phyloP scores from a whole-genome alignment of 495 filamentous ascomycete species.

The Penicillium verhagenii region DNA sequence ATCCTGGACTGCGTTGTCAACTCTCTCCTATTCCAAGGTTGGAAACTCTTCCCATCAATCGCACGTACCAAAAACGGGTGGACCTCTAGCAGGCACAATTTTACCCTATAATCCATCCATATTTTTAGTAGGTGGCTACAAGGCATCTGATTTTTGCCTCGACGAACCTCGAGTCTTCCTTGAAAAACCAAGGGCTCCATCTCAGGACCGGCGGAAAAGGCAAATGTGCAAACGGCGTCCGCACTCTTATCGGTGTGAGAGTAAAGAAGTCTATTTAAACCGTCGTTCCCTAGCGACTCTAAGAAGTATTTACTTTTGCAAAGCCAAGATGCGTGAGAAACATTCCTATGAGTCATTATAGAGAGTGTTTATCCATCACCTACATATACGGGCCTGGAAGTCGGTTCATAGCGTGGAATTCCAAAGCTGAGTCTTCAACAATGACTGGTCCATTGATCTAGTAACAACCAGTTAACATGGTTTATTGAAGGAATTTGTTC shows the following conservation, averaged over 20 bases:
- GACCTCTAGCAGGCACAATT: constrained; percentile 43
- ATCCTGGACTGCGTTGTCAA: constrained; percentile 52
- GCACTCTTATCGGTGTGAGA: constrained; percentile 83
- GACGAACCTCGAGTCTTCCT: constrained; percentile 57
- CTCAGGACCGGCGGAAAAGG: constrained; percentile 73
- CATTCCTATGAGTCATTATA: background rate
- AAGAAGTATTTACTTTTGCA: constrained; percentile 82
- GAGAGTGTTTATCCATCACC: constrained; percentile 30
- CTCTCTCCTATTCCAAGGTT: background rate
- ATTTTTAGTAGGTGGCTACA: constrained; percentile 1
- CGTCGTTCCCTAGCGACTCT: constrained; percentile 67
- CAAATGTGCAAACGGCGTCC: constrained; percentile 88
- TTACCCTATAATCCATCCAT: constrained; percentile 54
- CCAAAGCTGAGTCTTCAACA: constrained; percentile 91
- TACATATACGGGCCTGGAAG: constrained; percentile 91
- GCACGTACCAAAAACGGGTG: constrained; percentile 62
- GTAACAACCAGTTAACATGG: background rate
- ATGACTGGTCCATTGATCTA: constrained; percentile 78
- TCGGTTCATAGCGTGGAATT: constrained; percentile 77
- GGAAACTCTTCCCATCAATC: background rate
- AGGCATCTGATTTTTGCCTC: background rate
- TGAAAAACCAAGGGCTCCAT: constrained; percentile 78
- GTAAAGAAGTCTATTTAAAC: constrained; percentile 76
- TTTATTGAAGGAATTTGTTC: background rate
- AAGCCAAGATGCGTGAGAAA: background rate